Evolutionary conservation across 2,329 filamentous ascomycete species (phyloP), one percentile per base, ranked within the genome.

Genomic region (Aureobasidium mangrovei): DNA sequence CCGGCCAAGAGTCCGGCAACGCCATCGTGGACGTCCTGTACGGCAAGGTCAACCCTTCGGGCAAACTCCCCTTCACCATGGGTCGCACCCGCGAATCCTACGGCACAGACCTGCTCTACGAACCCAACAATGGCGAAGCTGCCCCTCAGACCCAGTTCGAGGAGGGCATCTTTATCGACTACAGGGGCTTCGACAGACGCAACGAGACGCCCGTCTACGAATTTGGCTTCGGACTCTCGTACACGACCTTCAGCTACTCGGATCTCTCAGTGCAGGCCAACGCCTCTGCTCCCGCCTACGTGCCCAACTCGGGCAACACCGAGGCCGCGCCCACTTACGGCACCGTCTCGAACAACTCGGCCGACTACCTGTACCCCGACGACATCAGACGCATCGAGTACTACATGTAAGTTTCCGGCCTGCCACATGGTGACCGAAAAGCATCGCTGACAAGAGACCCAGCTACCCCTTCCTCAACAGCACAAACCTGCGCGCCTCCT

Each of bases 151-250:
- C 82, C 38, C 79, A 88, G 62, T 94, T 89, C 65, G 74, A 75
- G 5, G 88, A 93, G 69, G 88, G 88, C 12, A 76, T 85, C 51
- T 88, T 91, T 68, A 90, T 94, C 64, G 88, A 93, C 69, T 89
- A 89, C 72, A 80, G 85, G 38, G 76, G 82, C 60, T 88, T 93
- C 51, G 53, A 55, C 32, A 40, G 45, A 29, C 26, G 77, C 54
- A 74, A 80, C 60, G 77, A 80, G 53, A 79, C 80, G 1, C 86
- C 88, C 1, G 80, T 87, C 59, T 93, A 84, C 69, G 87, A 91
- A 64, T 94, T 93, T 61, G 88, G 88, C 6, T 86, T 79, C 63
- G 89, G 89, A 54, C 74, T 94, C 9, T 86, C 82, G 3, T 94
- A 93, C 76, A 89, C 87, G 1, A 88, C 78, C 2, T 91, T 94